A percentile compares a stretch with the other conserved stretches of the same genome.
Conservation (phyloP, 2,329 filamentous ascomycete genomes). For the Penicillium sp. region DNA sequence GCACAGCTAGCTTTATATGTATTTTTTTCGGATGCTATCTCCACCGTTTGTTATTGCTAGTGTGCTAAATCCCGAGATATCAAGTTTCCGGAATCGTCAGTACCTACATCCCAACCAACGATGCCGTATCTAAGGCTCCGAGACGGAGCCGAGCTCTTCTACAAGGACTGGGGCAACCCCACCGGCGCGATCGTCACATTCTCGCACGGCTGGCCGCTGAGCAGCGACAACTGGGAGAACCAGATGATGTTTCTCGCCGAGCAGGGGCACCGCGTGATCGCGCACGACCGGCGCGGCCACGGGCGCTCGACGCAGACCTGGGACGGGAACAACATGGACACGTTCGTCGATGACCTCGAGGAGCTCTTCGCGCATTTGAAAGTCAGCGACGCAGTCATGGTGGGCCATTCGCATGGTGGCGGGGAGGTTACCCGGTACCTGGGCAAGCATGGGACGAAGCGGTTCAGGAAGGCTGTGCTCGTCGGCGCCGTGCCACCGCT, state of each 20-base stretch:
- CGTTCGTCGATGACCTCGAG: slow-evolving; percentile 45
- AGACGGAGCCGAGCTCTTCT: slow-evolving; percentile 47
- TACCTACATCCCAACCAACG: background rate
- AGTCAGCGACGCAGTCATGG: slow-evolving; percentile 41
- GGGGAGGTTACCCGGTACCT: slow-evolving; percentile 48
- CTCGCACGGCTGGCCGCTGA: slow-evolving; percentile 49
- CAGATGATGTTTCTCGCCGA: slow-evolving; percentile 47
- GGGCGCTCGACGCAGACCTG: slow-evolving; percentile 48
- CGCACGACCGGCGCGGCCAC: slow-evolving; percentile 42
- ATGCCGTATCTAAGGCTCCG: slow-evolving; percentile 39
- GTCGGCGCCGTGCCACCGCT: slow-evolving; percentile 43
- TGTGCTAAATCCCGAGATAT: no score
- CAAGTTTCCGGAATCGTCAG: no score
- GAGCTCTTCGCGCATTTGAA: slow-evolving; percentile 43
- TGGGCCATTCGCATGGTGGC: slow-evolving; percentile 49
- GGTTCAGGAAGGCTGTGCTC: slow-evolving; percentile 48
- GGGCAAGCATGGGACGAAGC: slow-evolving; percentile 41
- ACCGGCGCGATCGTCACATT: slow-evolving; percentile 40
- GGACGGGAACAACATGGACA: slow-evolving; percentile 47
- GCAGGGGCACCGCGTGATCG: slow-evolving; percentile 46
- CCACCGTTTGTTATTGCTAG: no score
- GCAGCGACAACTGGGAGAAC: slow-evolving; percentile 46
- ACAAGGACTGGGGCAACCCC: slow-evolving; percentile 51
- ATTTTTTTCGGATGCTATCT: no score
- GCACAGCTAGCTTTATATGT: no score